phyloP scores from a whole-genome alignment of 179 eudicot species.

The Amaranthus tricolor region DNA sequence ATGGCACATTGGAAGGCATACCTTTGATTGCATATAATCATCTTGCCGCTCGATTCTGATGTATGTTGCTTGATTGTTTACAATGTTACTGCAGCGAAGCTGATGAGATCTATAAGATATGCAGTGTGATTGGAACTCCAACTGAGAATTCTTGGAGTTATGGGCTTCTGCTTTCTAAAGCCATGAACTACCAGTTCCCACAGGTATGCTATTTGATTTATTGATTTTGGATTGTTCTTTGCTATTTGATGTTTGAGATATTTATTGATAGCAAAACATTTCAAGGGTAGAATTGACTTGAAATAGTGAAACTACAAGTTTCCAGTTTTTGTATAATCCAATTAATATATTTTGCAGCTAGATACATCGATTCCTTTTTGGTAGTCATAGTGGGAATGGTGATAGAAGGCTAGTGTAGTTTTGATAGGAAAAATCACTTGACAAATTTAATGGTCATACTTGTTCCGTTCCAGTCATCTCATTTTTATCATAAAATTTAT shows the following conservation, averaged over 20 bases:
- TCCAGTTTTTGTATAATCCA: background rate
- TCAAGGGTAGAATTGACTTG: background rate
- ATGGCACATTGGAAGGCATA: constrained; percentile 9
- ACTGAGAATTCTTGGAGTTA: constrained; percentile 57
- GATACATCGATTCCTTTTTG: background rate
- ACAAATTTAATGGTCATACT: too few relatives aligned
- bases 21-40: background rate
- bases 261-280: background rate
- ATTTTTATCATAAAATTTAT: too few relatives aligned
- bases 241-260: background rate
- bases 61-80: background rate
- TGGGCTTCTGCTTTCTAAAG: constrained; percentile 65
- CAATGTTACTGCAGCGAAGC: constrained; percentile 70
- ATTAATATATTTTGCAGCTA: background rate
- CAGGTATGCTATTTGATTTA: constrained; percentile 38
- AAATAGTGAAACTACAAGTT: too few relatives aligned
- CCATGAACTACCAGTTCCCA: constrained; percentile 85
- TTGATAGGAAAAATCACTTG: too few relatives aligned
- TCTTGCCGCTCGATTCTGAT: background rate
- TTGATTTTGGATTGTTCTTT: background rate
- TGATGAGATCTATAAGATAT: constrained; percentile 88
- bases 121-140: constrained; percentile 84
- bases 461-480: too few relatives aligned
- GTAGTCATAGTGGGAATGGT: too few relatives aligned
- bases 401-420: too few relatives aligned